phyloP scores from a whole-genome alignment of 2,329 filamentous ascomycete species.

The Elsinoe perseae region DNA sequence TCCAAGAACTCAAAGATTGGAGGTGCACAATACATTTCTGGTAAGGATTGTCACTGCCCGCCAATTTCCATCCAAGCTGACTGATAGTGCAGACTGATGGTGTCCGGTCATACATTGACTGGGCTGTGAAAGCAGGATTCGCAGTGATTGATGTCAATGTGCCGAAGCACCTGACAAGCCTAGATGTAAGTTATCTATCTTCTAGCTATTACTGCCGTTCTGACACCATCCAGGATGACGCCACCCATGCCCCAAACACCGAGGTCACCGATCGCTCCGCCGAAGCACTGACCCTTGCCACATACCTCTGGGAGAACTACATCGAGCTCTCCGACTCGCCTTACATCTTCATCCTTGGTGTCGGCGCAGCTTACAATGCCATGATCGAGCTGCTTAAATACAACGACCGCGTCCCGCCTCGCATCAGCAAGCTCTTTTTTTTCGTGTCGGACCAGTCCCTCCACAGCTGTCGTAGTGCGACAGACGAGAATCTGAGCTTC shows the following conservation, averaged over 20 bases:
- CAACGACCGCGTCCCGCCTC: conserved; percentile 40
- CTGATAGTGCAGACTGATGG: conserved; percentile 61
- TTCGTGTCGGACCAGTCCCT: conserved; percentile 35
- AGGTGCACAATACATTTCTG: conserved; percentile 80
- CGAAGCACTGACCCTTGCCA: conserved; percentile 61
- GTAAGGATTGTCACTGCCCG: conserved; percentile 46
- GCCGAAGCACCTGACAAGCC: conserved; percentile 63
- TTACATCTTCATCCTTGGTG: conserved; percentile 76
- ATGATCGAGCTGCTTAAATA: conserved; percentile 68
- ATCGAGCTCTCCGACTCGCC: conserved; percentile 65
- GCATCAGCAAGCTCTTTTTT: conserved; percentile 12
- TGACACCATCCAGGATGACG: conserved; percentile 23
- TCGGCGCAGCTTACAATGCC: conserved; percentile 81
- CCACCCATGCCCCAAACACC: conserved; percentile 43
- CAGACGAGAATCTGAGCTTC: conserved; percentile 63
- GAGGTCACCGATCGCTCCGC: conserved; percentile 30
- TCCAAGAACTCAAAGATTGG: conserved; percentile 57
- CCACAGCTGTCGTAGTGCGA: conserved; percentile 57
- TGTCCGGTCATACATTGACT: conserved; percentile 72
- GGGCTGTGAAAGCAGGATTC: conserved; percentile 69
- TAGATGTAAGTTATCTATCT: conserved; percentile 43
- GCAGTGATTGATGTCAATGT: conserved; percentile 89
- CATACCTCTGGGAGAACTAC: conserved; percentile 96
- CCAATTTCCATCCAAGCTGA: conserved; percentile 36
- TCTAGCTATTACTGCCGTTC: background rate